Conservation (phyloP, 225 moss, liverwort and hornwort genomes). For the Bryum argenteum region DNA sequence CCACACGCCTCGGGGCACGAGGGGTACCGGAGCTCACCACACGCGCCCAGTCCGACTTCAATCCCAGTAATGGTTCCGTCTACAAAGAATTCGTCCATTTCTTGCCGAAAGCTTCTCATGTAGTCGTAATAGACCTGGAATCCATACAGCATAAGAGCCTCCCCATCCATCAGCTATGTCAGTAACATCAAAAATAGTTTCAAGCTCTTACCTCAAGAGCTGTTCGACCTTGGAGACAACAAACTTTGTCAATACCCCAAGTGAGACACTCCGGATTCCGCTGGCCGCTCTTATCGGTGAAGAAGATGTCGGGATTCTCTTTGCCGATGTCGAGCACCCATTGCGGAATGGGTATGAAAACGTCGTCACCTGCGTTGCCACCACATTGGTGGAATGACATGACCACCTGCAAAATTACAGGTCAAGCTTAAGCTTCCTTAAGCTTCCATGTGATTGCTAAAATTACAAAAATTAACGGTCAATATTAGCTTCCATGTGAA, state of each 20-base stretch:
- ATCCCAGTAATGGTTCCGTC: conserved; percentile 58
- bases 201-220: conserved; percentile 49
- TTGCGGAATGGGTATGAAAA: conserved; percentile 65
- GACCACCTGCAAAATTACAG: conserved; percentile 59
- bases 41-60: conserved; percentile 73
- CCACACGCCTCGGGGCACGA: conserved; percentile 70
- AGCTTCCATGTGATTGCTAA: not conserved
- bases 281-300: conserved; percentile 60
- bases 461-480: too few species aligned
- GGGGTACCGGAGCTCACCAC: conserved; percentile 77
- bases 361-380: conserved; percentile 70
- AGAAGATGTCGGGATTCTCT: conserved; percentile 78
- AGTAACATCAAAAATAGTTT: not conserved
- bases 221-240: conserved; percentile 64
- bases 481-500: too few species aligned
- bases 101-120: conserved; percentile 73
- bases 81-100: conserved; percentile 49
- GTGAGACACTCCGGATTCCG: conserved; percentile 74
- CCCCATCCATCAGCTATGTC: too few species aligned
- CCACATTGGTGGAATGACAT: conserved; percentile 95
- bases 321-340: conserved; percentile 77
- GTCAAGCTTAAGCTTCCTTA: not conserved
- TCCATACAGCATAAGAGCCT: not conserved
- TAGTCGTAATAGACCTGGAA: conserved; percentile 88
- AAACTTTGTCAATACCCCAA: conserved; percentile 68